A percentile compares a stretch with the other conserved stretches of the same genome.
phyloP scores from a whole-genome alignment of 1,284 basidiomycete species.

The Hemileccinum hortonii region DNA sequence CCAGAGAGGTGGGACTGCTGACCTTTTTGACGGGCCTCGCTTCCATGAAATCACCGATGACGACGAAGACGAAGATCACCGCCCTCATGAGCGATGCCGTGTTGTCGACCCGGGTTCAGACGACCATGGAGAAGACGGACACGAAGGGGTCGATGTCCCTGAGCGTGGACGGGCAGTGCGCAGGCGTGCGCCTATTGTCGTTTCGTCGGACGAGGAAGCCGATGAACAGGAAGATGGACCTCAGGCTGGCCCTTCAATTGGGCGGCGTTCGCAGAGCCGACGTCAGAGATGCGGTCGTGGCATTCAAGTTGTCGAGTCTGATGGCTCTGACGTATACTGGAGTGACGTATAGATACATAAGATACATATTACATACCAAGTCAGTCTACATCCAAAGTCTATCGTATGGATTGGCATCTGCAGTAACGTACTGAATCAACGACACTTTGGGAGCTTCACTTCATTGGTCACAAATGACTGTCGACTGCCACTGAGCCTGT shows the following conservation, averaged over 20 bases:
- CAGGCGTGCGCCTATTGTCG: neutral
- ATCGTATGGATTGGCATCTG: too few species aligned
- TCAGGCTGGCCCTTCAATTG: too few species aligned
- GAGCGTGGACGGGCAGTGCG: neutral
- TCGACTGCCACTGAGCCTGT: too few species aligned
- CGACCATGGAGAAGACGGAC: conserved; percentile 13
- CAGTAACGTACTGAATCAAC: too few species aligned
- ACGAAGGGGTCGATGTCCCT: neutral
- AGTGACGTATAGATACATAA: conserved; percentile 7
- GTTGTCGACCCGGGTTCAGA: conserved; percentile 17
- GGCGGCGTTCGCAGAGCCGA: neutral
- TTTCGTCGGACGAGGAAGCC: conserved; percentile 21
- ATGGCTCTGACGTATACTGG: conserved; percentile 10
- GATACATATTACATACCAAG: too few species aligned
- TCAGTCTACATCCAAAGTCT: too few species aligned
- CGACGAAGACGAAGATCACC: conserved; percentile 10
- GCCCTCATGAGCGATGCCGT: neutral
- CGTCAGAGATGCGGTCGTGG: neutral
- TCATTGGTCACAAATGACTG: too few species aligned
- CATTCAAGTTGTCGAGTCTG: conserved; percentile 24
- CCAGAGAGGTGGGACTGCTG: conserved; percentile 7
- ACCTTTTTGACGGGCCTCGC: conserved; percentile 12
- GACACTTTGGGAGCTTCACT: too few species aligned
- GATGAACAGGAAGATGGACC: conserved; percentile 11
- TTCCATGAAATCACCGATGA: conserved; percentile 26